phyloP scores from a whole-genome alignment of 169 alveolate species.

The Eimeria falciformis region DNA sequence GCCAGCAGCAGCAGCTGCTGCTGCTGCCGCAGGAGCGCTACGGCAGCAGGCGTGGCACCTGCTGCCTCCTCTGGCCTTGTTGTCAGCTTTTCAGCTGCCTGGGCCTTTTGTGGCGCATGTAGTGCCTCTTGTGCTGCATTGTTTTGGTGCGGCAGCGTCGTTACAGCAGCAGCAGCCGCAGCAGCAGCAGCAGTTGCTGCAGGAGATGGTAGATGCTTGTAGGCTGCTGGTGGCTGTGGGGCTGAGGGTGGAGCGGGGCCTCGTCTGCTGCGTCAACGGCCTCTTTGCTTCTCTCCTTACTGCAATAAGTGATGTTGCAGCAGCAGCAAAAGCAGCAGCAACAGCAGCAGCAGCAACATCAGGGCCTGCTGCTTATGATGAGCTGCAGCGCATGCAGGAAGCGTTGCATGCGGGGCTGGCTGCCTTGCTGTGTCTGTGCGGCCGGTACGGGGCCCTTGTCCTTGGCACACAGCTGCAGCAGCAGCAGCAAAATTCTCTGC shows the following conservation, averaged over 20 bases:
- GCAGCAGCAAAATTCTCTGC: conserved; percentile 37
- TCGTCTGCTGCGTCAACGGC: not conserved
- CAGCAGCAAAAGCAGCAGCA: conserved; percentile 54
- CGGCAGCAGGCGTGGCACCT: conserved; percentile 53
- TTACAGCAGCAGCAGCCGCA: conserved; percentile 42
- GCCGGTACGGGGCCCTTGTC: conserved; percentile 16
- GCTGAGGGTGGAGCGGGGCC: conserved; percentile 10
- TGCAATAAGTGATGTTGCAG: not conserved
- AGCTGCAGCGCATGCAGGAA: conserved; percentile 48
- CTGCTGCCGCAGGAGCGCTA: conserved; percentile 43
- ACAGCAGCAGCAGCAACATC: conserved; percentile 36
- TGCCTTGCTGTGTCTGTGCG: conserved; percentile 45
- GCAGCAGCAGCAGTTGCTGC: conserved; percentile 26
- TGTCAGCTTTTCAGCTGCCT: conserved; percentile 26
- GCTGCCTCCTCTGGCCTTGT: conserved; percentile 44
- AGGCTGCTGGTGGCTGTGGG: conserved; percentile 52
- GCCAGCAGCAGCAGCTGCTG: conserved; percentile 11
- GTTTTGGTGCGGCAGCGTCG: conserved; percentile 25
- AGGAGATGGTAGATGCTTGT: conserved; percentile 34
- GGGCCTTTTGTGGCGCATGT: not conserved
- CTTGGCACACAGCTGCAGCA: conserved; percentile 24
- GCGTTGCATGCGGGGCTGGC: conserved; percentile 7
- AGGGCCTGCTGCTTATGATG: conserved; percentile 7
- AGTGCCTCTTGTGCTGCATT: conserved; percentile 41
- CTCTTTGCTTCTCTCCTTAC: conserved; percentile 41